phyloP scores from a whole-genome alignment of 2,329 filamentous ascomycete genomes.

The Phaeosphaeria sp. region DNA sequence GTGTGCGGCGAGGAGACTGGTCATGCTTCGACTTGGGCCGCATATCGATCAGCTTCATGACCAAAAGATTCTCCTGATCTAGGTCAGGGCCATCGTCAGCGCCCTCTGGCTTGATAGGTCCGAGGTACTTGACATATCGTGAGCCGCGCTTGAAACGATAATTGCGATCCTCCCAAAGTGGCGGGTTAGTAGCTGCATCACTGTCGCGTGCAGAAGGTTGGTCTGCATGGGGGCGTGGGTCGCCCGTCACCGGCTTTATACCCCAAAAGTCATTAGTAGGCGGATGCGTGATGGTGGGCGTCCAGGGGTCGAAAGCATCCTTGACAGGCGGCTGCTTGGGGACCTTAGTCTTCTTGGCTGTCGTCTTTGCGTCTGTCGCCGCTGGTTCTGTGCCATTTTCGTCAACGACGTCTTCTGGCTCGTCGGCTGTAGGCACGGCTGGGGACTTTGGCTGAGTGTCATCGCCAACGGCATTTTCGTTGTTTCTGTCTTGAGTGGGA shows the following conservation, averaged over 20 bases:
- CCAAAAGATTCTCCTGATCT: conserved; percentile 28
- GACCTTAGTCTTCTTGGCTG: not conserved
- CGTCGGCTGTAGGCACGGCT: not conserved
- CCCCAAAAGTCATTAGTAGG: conserved; percentile 23
- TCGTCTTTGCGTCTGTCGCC: not conserved
- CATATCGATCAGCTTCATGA: conserved; percentile 39
- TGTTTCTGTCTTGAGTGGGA: not conserved
- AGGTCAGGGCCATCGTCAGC: conserved; percentile 6
- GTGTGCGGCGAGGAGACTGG: conserved; percentile 19
- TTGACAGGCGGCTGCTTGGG: conserved; percentile 9
- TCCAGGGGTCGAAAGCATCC: conserved; percentile 10
- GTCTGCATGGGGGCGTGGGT: conserved; percentile 13
- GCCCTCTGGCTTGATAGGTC: conserved; percentile 7
- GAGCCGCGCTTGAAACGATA: conserved; percentile 25
- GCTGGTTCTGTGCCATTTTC: not conserved
- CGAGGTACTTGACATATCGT: conserved; percentile 18
- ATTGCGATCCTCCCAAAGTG: conserved; percentile 38
- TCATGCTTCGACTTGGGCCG: conserved; percentile 20
- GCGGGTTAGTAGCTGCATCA: conserved; percentile 23
- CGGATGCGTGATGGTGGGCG: not conserved
- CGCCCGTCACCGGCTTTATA: conserved; percentile 21
- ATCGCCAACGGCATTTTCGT: not conserved
- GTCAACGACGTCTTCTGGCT: not conserved
- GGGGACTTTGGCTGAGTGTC: not conserved
- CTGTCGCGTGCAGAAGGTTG: conserved; percentile 28